Base-by-base conservation (phyloP, 2,329 filamentous ascomycete species). In the Fonsecaea nubica region DNA sequence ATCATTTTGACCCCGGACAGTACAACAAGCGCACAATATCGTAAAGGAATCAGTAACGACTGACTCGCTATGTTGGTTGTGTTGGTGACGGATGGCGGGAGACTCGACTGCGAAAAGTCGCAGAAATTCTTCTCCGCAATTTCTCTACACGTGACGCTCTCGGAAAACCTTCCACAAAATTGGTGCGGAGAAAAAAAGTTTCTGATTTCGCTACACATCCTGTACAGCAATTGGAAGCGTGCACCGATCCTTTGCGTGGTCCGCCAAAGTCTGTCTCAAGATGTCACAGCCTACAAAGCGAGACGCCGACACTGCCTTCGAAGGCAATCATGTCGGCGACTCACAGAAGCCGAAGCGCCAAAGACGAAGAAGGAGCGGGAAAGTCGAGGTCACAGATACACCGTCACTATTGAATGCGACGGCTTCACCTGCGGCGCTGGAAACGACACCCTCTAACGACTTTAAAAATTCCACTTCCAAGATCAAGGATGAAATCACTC, bases 1-100 rank as follows among this genome's bases (percentile, higher is more conserved):
- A 99, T 99, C 95, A 99, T 99, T 64, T 81, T 90, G 82, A 72
- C 36, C 45, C 30, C 12, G 5, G 4, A 33, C 13, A 33, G 45
- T n/a, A n/a, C 36, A 48, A n/a, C 40, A 38, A 9, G 21, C 5
- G 5, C 45, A 50, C 3, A 48, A 25, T 15, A 50, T 8, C 10
- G 5, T 12, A 13, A 21, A 4, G 21, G n/a, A 48, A 21, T 18
- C n/a, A 21, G 42, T 48, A 9, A 12, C 45, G 18, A 13, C 45
- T 7, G 21, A 2, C 8, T 50, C 45, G 45, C 12, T 25, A 50
- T 50, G 32, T n/a, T 4, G 13, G 45, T 38, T 38, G 42, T 36
- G 35, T 32, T 54, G 25, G 32, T 40, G 5, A 25, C 30, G 45
- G 9, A 50, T 35, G 32, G 32, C 30, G 25, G 15, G 9, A 48